phyloP scores from a whole-genome alignment of 2,329 filamentous ascomycete species.

The Penicillium italicum region DNA sequence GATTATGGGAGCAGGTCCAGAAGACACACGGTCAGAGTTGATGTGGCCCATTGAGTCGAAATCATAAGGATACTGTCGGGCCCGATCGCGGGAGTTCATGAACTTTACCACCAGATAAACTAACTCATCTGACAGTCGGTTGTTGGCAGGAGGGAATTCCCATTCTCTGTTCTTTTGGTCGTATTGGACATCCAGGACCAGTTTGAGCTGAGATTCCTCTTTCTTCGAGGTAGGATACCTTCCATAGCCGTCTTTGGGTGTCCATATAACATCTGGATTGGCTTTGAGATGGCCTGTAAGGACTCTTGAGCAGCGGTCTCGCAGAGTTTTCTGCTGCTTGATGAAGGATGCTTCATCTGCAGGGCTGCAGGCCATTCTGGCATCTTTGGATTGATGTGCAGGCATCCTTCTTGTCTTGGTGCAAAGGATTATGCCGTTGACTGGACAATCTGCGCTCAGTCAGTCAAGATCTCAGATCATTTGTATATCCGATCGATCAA shows the following conservation, averaged over 20 bases:
- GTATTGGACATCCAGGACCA: background rate
- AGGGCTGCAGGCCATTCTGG: background rate
- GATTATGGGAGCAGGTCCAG: slow-evolving; percentile 11
- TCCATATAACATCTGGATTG: background rate
- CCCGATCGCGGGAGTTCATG: background rate
- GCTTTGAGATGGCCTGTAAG: background rate
- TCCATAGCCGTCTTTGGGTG: background rate
- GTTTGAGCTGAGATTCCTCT: slow-evolving; percentile 7
- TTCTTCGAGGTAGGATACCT: background rate
- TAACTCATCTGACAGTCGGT: slow-evolving; percentile 18
- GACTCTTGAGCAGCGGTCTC: background rate
- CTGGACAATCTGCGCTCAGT: background rate
- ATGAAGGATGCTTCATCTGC: background rate
- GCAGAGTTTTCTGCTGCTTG: background rate
- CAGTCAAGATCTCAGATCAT: background rate
- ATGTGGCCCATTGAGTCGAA: slow-evolving; percentile 14
- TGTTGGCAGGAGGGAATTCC: slow-evolving; percentile 12
- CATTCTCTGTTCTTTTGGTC: background rate
- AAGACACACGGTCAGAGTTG: slow-evolving; percentile 12
- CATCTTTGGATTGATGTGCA: background rate
- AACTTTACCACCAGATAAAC: slow-evolving; percentile 18
- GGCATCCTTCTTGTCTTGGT: background rate
- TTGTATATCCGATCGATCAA: background rate
- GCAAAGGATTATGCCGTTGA: no score
- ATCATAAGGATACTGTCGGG: slow-evolving; percentile 15